These are phyloP conservation scores for Penicillium sp. DNA, from an alignment of 2,329 filamentous ascomycete species.

Conservation along the genomic window DNA sequence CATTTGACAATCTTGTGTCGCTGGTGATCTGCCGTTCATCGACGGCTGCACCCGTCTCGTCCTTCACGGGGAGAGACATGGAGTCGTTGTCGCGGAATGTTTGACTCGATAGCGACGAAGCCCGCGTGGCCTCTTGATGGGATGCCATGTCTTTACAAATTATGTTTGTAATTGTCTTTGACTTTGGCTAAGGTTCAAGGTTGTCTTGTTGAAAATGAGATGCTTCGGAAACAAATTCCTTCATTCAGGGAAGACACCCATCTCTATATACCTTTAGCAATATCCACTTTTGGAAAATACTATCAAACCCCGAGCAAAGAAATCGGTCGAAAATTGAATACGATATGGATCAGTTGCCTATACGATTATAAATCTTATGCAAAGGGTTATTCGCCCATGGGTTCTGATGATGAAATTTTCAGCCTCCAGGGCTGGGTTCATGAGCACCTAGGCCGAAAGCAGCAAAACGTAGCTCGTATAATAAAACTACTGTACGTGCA, in stretches of 20 bases:
- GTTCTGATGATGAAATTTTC: too few relatives aligned
- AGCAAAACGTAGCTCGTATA: too few relatives aligned
- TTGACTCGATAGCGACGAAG: constrained; percentile 11
- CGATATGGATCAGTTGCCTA: too few relatives aligned
- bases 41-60: not conserved
- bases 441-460: too few relatives aligned
- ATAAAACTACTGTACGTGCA: too few relatives aligned
- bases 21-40: not conserved
- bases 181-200: too few relatives aligned
- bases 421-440: too few relatives aligned
- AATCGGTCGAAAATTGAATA: too few relatives aligned
- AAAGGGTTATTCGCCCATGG: too few relatives aligned
- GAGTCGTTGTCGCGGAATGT: constrained; percentile 4
- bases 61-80: not conserved
- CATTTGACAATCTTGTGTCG: not conserved
- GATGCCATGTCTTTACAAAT: constrained; percentile 19
- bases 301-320: too few relatives aligned
- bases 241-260: not conserved
- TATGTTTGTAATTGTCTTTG: not conserved
- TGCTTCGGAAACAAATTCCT: not conserved
- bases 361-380: too few relatives aligned
- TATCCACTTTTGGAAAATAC: too few relatives aligned
- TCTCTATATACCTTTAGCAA: not conserved
- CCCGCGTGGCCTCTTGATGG: not conserved
- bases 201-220: not conserved